These are phyloP conservation scores for Puccinia coronata DNA, from an alignment of 1,284 basidiomycete species.

Conservation along the genomic window DNA sequence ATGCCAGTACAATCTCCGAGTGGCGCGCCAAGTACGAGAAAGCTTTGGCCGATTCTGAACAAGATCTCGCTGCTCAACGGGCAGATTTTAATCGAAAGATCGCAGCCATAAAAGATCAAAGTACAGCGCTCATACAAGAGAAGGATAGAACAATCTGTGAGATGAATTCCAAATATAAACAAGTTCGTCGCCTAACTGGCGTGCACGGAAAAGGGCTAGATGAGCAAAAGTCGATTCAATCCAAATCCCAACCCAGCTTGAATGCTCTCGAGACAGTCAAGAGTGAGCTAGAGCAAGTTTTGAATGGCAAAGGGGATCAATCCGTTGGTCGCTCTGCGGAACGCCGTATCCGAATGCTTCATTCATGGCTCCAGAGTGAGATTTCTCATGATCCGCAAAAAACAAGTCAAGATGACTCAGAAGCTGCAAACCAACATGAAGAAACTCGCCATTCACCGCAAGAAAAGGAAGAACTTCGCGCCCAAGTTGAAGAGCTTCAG, in stretches of 20 bases:
- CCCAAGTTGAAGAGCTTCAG: slow-evolving; percentile 21
- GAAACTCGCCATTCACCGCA: slow-evolving; percentile 16
- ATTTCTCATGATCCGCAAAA: slow-evolving; percentile 24
- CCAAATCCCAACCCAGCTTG: neutral
- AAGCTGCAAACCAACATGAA: neutral
- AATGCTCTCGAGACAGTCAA: slow-evolving; percentile 24
- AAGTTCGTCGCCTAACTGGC: slow-evolving; percentile 27
- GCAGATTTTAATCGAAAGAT: slow-evolving; percentile 8
- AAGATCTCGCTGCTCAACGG: slow-evolving; percentile 54
- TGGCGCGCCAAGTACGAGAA: slow-evolving; percentile 58
- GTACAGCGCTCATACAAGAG: slow-evolving; percentile 8
- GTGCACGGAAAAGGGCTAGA: slow-evolving; percentile 13
- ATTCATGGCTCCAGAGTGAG: slow-evolving; percentile 16
- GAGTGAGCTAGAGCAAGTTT: slow-evolving; percentile 12
- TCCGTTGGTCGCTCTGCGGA: slow-evolving; percentile 15
- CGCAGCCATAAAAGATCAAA: slow-evolving; percentile 12
- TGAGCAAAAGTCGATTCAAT: slow-evolving; percentile 7
- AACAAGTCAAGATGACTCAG: slow-evolving; percentile 30
- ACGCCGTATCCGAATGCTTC: slow-evolving; percentile 29
- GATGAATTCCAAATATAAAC: neutral
- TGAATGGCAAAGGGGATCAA: slow-evolving; percentile 28
- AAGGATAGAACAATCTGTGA: neutral
- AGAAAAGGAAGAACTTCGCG: slow-evolving; percentile 19
- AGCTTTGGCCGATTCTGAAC: slow-evolving; percentile 56
- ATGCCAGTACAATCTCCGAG: slow-evolving; percentile 50